phyloP scores from a whole-genome alignment of 495 filamentous ascomycete genomes.

The Tuber melanosporum region DNA sequence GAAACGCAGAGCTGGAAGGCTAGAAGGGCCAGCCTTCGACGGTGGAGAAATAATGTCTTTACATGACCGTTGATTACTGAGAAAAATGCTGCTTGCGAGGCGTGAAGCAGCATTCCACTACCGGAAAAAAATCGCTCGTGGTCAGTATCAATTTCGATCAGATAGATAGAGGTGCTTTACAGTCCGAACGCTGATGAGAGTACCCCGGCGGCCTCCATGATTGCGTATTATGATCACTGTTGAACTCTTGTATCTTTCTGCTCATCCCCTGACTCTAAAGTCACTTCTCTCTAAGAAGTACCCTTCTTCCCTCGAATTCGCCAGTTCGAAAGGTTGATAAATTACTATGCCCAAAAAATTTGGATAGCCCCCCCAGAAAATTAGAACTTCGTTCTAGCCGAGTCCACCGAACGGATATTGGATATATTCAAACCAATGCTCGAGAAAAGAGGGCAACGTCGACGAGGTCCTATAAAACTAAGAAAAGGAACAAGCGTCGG shows the following conservation, averaged over 20 bases:
- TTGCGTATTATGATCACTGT: not conserved
- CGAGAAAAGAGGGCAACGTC: not conserved
- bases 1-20: conserved; percentile 30
- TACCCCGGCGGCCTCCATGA: conserved; percentile 32
- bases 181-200: conserved; percentile 34
- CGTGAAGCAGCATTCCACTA: conserved; percentile 31
- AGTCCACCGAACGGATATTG: not conserved
- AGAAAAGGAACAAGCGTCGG: not conserved
- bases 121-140: not conserved
- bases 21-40: conserved; percentile 38
- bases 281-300: not conserved
- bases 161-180: conserved; percentile 13
- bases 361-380: conserved; percentile 1
- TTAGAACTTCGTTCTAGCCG: conserved; percentile 4
- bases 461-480: not conserved
- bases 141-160: conserved; percentile 9
- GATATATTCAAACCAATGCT: not conserved
- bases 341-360: conserved; percentile 11
- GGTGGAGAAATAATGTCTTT: conserved; percentile 30
- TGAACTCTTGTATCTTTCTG: not conserved
- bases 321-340: conserved; percentile 16
- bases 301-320: conserved; percentile 4
- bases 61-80: conserved; percentile 29
- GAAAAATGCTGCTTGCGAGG: conserved; percentile 32
- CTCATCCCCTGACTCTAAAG: not conserved